phyloP scores from a whole-genome alignment of 2,329 filamentous ascomycete species.

The Fusarium drepaniforme region DNA sequence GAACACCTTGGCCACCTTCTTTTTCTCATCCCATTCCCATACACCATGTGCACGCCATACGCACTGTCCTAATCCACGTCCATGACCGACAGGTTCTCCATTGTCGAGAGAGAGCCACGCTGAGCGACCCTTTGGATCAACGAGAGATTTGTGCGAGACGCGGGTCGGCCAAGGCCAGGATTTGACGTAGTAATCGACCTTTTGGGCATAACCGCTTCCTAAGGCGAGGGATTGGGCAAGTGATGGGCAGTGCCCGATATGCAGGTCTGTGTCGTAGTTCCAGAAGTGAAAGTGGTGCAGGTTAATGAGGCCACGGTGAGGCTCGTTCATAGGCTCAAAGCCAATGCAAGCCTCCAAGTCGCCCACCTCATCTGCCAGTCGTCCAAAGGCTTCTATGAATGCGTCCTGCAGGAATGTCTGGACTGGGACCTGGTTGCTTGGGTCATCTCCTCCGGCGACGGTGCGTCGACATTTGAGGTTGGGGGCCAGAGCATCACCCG shows the following conservation, averaged over 20 bases:
- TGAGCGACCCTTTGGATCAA: slow-evolving; percentile 53
- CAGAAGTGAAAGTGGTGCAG: slow-evolving; percentile 54
- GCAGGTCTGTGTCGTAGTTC: slow-evolving; percentile 58
- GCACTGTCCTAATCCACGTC: slow-evolving; percentile 48
- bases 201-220: slow-evolving; percentile 53
- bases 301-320: slow-evolving; percentile 56
- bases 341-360: slow-evolving; percentile 52
- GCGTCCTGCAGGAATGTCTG: slow-evolving; percentile 48
- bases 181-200: slow-evolving; percentile 54
- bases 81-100: slow-evolving; percentile 14
- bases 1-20: slow-evolving; percentile 42
- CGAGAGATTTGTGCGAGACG: slow-evolving; percentile 48
- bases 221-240: slow-evolving; percentile 54
- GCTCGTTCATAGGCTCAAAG: slow-evolving; percentile 58
- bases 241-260: slow-evolving; percentile 55
- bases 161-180: slow-evolving; percentile 57
- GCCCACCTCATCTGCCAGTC: slow-evolving; percentile 48
- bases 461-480: slow-evolving; percentile 40
- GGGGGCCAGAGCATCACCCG: slow-evolving; percentile 46
- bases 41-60: slow-evolving; percentile 56
- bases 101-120: slow-evolving; percentile 47
- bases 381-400: slow-evolving; percentile 51
- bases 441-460: slow-evolving; percentile 21
- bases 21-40: slow-evolving; percentile 51
- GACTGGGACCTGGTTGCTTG: slow-evolving; percentile 42